Base-by-base conservation (phyloP, 257 asterid genomes). In the Scutellaria baicalensis region DNA sequence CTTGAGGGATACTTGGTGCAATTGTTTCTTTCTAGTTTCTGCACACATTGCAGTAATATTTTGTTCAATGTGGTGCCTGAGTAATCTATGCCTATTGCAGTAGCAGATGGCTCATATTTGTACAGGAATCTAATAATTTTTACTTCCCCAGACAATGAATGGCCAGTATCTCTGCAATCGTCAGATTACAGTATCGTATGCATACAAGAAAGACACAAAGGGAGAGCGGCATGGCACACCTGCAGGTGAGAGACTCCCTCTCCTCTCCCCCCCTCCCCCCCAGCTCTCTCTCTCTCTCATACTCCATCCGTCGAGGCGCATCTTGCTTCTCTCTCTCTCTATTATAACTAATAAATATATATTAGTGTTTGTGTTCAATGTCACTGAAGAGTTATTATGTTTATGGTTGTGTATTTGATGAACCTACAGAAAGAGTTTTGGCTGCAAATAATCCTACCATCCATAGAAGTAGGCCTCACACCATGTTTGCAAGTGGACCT, bases 161-260 rank as follows among this genome's bases (percentile, higher is more conserved):
- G 99, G 99, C 42, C 99, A 93, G 75, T 91, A 93, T 84, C 95
- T 93, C 18, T 87, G 97, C 80, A 85, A 87, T 74, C 99, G 99
- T 55, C 97, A 93, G 82, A 93, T 93, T 40, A 91, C 96, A 9
- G 99, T 91, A 60, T 93, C 99, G 17, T 93, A 93, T 79, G 99
- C 96, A 20, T 89, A 89, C 87, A 93, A 93, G 86, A 93, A 93
- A 85, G 99, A 93, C 78, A 93, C 99, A 0, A 91, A 93, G 74
- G 99, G 97, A 48, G 97, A 91, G 81, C 97, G 97, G 39, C 99
- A 93, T 72, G 99, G 96, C 64, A 91, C 97, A 42, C 97, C 99
- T 52, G 99, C 99, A 67, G 97, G 97, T 87, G 17, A 79, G 84
- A 27, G 43, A 13, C 6, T 66, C 45, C 35, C 64, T 31, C 0